Percentiles rank a stretch among this genome's conserved stretches.
phyloP scores from a whole-genome alignment of 148 eudicot genomes.

The Rhododendron simsii region DNA sequence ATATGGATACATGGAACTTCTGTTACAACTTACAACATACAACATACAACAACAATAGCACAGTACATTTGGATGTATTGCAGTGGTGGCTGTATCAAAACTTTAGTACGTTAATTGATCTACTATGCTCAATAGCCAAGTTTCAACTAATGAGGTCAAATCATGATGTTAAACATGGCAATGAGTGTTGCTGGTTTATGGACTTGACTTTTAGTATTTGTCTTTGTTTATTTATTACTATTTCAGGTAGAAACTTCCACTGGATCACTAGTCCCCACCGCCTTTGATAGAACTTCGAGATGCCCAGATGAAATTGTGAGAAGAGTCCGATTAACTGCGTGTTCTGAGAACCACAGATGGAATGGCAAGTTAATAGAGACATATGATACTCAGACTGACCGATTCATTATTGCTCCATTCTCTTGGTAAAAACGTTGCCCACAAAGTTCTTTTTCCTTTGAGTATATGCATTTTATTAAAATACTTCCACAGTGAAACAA shows the following conservation, averaged over 20 bases:
- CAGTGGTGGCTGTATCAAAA: not conserved
- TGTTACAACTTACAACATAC: not conserved
- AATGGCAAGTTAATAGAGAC: constrained; percentile 65
- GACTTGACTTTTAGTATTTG: not conserved
- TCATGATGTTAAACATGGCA: not conserved
- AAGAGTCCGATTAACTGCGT: constrained; percentile 60
- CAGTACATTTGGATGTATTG: not conserved
- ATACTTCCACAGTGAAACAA: not conserved
- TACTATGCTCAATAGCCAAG: not conserved
- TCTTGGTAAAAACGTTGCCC: constrained; percentile 45
- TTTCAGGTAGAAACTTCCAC: constrained; percentile 71
- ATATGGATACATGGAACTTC: not conserved
- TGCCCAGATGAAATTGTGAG: constrained; percentile 87
- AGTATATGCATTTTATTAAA: not conserved
- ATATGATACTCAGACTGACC: constrained; percentile 72
- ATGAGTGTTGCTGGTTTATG: not conserved
- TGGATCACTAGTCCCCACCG: constrained; percentile 65
- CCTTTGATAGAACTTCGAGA: constrained; percentile 70
- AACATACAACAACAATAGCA: not conserved
- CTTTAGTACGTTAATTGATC: not conserved
- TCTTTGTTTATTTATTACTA: constrained; percentile 1
- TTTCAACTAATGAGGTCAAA: not conserved
- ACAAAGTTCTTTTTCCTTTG: not conserved
- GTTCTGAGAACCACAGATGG: constrained; percentile 58
- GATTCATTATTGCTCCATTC: constrained; percentile 65